A percentile compares a stretch with the other conserved stretches of the same genome.
phyloP scores from a whole-genome alignment of 257 asterid genomes.

The Solanum bulbocastanum region DNA sequence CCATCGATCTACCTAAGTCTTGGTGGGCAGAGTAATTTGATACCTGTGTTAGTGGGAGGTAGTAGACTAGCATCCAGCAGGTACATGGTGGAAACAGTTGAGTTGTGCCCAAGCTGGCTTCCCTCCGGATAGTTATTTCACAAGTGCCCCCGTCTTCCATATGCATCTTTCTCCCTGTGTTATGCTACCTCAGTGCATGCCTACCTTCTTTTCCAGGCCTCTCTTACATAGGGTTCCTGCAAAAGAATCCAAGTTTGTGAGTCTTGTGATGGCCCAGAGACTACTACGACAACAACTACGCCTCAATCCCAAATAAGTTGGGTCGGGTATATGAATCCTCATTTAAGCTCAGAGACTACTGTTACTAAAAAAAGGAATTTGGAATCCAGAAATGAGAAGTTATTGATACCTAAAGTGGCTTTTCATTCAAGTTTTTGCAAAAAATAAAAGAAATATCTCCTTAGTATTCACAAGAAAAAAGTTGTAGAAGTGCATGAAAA shows the following conservation, averaged over 20 bases:
- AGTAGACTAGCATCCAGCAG: not conserved
- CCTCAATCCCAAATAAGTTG: not conserved
- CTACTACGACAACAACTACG: not conserved
- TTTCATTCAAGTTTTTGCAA: not conserved
- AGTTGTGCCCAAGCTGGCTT: not conserved
- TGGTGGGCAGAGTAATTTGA: not conserved
- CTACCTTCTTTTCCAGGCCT: not conserved
- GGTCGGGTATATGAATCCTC: not conserved
- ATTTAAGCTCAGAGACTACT: not conserved
- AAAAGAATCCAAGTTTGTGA: not conserved
- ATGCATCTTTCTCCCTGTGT: not conserved
- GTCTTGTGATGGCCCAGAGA: not conserved
- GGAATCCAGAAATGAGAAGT: not conserved
- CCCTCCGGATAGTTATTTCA: not conserved
- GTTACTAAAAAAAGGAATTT: not conserved
- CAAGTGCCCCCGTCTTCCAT: not conserved
- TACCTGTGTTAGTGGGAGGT: not conserved
- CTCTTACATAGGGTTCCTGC: not conserved
- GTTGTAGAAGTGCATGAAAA: not conserved
- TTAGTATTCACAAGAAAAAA: not conserved
- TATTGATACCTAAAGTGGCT: not conserved
- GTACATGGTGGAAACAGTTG: not conserved
- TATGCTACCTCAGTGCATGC: not conserved
- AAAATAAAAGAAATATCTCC: not conserved
- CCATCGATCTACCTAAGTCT: not conserved